Conservation (phyloP, 352 stramenopile genomes). For the Phytophthora cajani region DNA sequence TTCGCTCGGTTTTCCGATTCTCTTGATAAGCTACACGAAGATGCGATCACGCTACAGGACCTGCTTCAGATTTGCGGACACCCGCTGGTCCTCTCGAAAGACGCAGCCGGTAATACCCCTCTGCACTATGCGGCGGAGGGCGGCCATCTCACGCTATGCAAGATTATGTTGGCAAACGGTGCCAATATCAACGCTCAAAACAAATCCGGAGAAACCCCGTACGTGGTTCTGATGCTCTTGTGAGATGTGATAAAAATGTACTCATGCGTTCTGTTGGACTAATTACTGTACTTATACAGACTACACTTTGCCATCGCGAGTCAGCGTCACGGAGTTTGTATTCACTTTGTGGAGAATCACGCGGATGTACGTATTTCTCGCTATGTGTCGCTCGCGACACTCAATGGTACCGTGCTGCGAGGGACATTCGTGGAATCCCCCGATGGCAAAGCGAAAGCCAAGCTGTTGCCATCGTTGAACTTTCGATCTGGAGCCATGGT, state of each 20-base stretch:
- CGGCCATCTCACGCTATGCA: constrained; percentile 69
- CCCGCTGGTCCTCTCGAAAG: constrained; percentile 66
- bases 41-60: constrained; percentile 62
- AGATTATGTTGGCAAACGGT: constrained; percentile 66
- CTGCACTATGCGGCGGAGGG: constrained; percentile 83
- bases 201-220: constrained; percentile 80
- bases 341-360: constrained; percentile 61
- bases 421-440: constrained; percentile 74
- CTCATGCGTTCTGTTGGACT: background rate
- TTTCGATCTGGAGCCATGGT: constrained; percentile 43
- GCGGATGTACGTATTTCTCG: constrained; percentile 70
- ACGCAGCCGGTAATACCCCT: constrained; percentile 73
- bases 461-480: constrained; percentile 68
- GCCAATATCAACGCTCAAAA: constrained; percentile 84
- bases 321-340: constrained; percentile 71
- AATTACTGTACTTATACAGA: constrained; percentile 27
- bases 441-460: constrained; percentile 49
- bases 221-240: constrained; percentile 24
- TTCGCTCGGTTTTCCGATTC: constrained; percentile 74
- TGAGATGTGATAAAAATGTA: background rate
- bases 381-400: constrained; percentile 60
- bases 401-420: constrained; percentile 59
- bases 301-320: constrained; percentile 86
- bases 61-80: constrained; percentile 78
- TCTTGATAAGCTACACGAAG: constrained; percentile 67